phyloP scores from a whole-genome alignment of 179 eudicot genomes.

The Carnegiea gigantea region DNA sequence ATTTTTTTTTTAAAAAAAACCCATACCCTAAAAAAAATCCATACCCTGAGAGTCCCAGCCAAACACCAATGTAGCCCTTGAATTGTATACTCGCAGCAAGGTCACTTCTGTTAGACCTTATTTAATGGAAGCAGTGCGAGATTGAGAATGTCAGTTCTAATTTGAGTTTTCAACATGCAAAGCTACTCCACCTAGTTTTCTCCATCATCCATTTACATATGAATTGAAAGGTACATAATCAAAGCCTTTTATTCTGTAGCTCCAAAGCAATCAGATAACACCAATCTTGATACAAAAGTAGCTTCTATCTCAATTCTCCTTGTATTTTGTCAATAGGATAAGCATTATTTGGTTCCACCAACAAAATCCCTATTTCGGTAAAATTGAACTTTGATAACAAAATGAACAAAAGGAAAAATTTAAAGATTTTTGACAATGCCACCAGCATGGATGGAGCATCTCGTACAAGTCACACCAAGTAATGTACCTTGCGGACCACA shows the following conservation, averaged over 20 bases:
- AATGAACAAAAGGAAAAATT: background rate
- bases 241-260: too few species aligned
- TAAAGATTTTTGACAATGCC: background rate
- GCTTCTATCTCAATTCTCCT: background rate
- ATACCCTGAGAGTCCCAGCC: background rate
- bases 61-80: too few species aligned
- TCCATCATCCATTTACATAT: too few species aligned
- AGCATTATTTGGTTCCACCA: background rate
- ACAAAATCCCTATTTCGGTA: background rate
- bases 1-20: too few species aligned
- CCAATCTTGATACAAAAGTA: background rate
- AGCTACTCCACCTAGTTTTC: too few species aligned
- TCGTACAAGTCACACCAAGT: background rate
- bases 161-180: too few species aligned
- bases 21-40: too few species aligned
- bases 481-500: background rate
- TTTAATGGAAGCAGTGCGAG: too few species aligned
- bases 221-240: too few species aligned
- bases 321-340: background rate
- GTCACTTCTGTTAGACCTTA: too few species aligned
- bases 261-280: background rate
- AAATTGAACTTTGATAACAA: background rate
- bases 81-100: too few species aligned
- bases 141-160: too few species aligned
- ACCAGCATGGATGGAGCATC: background rate